Conservation (phyloP, 140 eudicot genomes). For the Anethum foeniculum region DNA sequence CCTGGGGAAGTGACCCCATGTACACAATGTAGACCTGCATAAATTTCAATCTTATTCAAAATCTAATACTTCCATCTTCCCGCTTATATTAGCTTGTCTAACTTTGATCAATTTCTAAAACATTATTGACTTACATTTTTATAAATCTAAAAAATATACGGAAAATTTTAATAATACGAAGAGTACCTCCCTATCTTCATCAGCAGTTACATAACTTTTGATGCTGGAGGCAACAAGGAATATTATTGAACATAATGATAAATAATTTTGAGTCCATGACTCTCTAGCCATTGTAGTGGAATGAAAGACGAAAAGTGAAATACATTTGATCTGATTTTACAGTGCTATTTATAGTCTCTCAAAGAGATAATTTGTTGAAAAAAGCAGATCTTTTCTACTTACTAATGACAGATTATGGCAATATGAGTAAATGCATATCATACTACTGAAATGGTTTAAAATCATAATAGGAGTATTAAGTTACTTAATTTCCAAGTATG, state of each 20-base stretch:
- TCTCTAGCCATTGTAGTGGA: background rate
- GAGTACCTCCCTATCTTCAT: background rate
- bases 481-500: too few species aligned
- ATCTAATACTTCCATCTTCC: too few species aligned
- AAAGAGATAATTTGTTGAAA: background rate
- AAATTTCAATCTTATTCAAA: background rate
- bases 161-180: too few species aligned
- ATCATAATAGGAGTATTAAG: too few species aligned
- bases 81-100: too few species aligned
- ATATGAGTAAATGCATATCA: background rate
- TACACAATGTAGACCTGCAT: slow-evolving; percentile 19
- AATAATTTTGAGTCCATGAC: background rate
- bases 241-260: background rate
- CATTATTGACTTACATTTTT: too few species aligned
- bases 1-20: slow-evolving; percentile 28
- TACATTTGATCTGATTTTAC: background rate
- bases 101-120: too few species aligned
- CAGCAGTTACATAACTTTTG: background rate
- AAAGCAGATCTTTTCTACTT: background rate
- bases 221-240: background rate
- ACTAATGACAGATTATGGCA: background rate
- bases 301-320: background rate
- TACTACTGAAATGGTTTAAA: background rate
- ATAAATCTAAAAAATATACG: too few species aligned
- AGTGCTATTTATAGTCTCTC: background rate